Evolutionary conservation across 2,329 filamentous ascomycete species (phyloP).

Genomic region (Aspergillus novoparasiticus): DNA sequence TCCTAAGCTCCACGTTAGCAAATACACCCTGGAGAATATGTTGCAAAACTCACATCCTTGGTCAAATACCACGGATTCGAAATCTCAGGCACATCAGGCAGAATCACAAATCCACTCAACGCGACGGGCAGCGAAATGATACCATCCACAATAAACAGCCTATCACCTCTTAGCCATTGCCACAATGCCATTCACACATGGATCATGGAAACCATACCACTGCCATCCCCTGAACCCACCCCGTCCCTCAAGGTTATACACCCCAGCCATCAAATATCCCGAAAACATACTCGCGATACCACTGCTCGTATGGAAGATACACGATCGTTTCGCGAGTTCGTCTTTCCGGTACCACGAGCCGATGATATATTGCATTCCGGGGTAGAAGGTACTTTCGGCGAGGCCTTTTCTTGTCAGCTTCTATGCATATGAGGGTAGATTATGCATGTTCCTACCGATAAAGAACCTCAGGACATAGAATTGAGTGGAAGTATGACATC

Average conservation of each 20-base stretch:
- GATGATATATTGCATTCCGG: constrained; percentile 56
- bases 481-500: constrained; percentile 45
- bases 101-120: constrained; percentile 50
- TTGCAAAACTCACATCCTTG: constrained; percentile 31
- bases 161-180: constrained; percentile 2
- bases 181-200: too few relatives aligned
- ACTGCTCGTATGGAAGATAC: constrained; percentile 55
- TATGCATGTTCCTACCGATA: constrained; percentile 36
- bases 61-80: constrained; percentile 53
- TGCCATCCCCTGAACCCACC: constrained; percentile 57
- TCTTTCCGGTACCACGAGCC: constrained; percentile 55
- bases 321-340: constrained; percentile 55
- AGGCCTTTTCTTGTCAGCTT: constrained; percentile 36
- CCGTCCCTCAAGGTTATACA: constrained; percentile 53
- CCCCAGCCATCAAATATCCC: constrained; percentile 58
- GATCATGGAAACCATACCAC: constrained; percentile 33
- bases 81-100: constrained; percentile 56
- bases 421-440: neutral
- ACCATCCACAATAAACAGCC: constrained; percentile 58
- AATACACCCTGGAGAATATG: too few relatives aligned
- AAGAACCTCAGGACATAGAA: constrained; percentile 54
- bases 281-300: constrained; percentile 48
- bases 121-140: constrained; percentile 57
- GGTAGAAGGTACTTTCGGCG: constrained; percentile 55
- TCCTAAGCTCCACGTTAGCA: constrained; percentile 32